phyloP scores from a whole-genome alignment of 192 early-diverging fungal species.

The Podila epicladia region DNA sequence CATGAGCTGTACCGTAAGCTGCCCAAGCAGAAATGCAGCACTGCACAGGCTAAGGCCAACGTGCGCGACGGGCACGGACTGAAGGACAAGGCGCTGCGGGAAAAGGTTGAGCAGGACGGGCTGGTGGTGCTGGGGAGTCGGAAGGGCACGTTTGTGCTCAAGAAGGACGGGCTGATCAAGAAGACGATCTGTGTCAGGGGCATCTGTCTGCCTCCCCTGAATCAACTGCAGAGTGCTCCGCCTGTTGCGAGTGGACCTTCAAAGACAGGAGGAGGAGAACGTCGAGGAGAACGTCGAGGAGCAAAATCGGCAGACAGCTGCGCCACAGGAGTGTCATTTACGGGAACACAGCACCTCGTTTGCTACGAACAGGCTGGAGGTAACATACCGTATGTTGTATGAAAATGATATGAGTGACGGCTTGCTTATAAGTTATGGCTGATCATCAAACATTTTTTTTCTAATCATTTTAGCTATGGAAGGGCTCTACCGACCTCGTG shows the following conservation, averaged over 20 bases:
- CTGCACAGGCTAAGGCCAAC: slow-evolving; percentile 15
- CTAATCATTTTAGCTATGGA: slow-evolving; percentile 11
- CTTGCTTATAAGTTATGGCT: background rate
- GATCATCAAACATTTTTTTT: background rate
- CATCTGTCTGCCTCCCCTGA: background rate
- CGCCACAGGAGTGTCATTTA: background rate
- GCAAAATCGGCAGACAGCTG: background rate
- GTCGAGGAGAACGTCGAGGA: too few species aligned
- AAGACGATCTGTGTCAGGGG: slow-evolving; percentile 50
- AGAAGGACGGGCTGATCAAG: slow-evolving; percentile 50
- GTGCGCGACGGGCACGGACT: slow-evolving; percentile 30
- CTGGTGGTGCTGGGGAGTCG: slow-evolving; percentile 31
- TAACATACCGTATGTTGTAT: background rate
- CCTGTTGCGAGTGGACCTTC: background rate
- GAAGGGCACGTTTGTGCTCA: slow-evolving; percentile 53
- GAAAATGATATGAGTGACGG: background rate
- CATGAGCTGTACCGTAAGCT: slow-evolving; percentile 41
- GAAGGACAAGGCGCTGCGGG: slow-evolving; percentile 18
- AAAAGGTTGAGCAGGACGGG: slow-evolving; percentile 35
- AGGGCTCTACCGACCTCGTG: slow-evolving; percentile 23
- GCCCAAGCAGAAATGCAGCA: slow-evolving; percentile 24
- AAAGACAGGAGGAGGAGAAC: background rate
- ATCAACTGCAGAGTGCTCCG: background rate
- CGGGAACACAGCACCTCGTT: slow-evolving; percentile 26
- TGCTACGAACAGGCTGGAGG: slow-evolving; percentile 39